Base-by-base conservation (phyloP, 164 flowering plant genomes). In the Protea cynaroides region DNA sequence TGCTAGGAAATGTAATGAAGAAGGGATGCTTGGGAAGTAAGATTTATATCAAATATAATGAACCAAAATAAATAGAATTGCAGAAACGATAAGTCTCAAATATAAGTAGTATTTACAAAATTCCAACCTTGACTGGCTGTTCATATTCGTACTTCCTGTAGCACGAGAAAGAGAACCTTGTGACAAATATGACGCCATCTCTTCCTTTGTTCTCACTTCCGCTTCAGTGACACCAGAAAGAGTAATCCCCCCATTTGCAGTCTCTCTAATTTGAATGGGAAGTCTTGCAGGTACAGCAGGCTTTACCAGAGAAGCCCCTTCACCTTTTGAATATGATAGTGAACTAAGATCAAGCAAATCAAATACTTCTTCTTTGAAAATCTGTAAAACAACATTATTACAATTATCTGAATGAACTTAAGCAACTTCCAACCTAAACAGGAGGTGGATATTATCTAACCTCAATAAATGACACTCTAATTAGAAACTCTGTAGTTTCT, bases 101-200 rank as follows among this genome's bases (percentile, higher is more conserved):
- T 40, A 40, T 12, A 40, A 7, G 22, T 25, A 56, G n/a, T 56
- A 7, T 2, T 23, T 24, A 23, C 29, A 14, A 29, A 59, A 47
- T n/a, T 8, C 11, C 10, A 23, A 95, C 99, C 99, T 92, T 43
- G 99, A 95, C 65, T 95, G 96, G 56, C 90, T 88, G 64, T 95
- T 95, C 99, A 95, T 95, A 46, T 95, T 95, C 7, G 99, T 95
- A 67, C 99, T 90, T 43, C 83, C 99, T 15, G 99, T 95, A 11
- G 99, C 99, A 59, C 99, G 96, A 63, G 86, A 66, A 15, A 86
- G 29, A 22, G 99, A 90, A 57, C 99, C 99, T 11, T 85, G 84
- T 1, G 84, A 80, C 17, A 95, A 64, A 71, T 61, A 83, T 12
- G 88, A 74, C 61, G 89, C 91, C 98, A 95, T 95, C 72, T 95